phyloP scores from a whole-genome alignment of 345 rosid genomes.

The Isatis tinctoria region DNA sequence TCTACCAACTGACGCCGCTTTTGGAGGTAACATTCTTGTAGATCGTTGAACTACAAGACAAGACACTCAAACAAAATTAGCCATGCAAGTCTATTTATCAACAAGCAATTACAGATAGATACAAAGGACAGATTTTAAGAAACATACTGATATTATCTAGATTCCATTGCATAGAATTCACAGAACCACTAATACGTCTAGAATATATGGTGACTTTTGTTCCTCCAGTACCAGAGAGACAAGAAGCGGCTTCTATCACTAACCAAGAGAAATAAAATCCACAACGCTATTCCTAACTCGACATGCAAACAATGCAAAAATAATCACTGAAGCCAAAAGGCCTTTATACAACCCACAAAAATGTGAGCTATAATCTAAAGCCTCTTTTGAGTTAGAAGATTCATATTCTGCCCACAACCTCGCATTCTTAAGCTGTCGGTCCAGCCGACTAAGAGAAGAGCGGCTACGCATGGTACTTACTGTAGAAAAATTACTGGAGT shows the following conservation, averaged over 20 bases:
- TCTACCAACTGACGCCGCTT: slow-evolving; percentile 76
- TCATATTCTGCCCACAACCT: background rate
- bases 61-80: background rate
- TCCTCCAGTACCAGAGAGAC: slow-evolving; percentile 1
- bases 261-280: slow-evolving; percentile 4
- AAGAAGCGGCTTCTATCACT: background rate
- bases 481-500: background rate
- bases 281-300: background rate
- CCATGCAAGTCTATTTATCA: background rate
- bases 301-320: background rate
- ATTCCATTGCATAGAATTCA: background rate
- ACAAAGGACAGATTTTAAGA: background rate
- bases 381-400: background rate
- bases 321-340: background rate
- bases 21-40: slow-evolving; percentile 95
- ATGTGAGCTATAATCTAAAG: background rate
- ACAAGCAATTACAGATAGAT: background rate
- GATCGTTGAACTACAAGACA: slow-evolving; percentile 66
- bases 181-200: background rate
- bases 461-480: background rate
- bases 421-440: background rate
- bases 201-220: background rate
- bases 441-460: background rate
- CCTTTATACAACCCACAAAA: background rate
- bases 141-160: background rate